phyloP scores from a whole-genome alignment of 352 stramenopile species.

The Phytophthora aleatoria region DNA sequence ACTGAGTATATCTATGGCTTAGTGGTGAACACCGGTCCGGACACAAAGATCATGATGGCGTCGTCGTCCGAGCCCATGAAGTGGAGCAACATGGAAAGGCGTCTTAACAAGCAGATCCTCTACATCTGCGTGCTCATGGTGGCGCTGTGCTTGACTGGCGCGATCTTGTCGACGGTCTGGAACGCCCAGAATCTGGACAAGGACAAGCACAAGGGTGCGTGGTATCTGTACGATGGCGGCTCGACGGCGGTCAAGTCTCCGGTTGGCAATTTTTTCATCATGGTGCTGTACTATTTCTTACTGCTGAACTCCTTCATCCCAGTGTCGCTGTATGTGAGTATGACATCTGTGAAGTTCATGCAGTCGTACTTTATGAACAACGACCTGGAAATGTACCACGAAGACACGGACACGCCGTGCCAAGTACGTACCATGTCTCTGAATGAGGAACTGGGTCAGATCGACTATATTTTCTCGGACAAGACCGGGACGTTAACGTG shows the following conservation, averaged over 20 bases:
- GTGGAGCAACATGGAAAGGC: slow-evolving; percentile 89
- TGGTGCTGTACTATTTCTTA: slow-evolving; percentile 94
- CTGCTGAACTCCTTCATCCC: slow-evolving; percentile 95
- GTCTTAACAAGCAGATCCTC: slow-evolving; percentile 81
- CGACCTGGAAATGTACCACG: slow-evolving; percentile 94
- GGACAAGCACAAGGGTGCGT: slow-evolving; percentile 43
- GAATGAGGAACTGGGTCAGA: slow-evolving; percentile 94
- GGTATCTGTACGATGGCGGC: slow-evolving; percentile 71
- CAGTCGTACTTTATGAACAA: slow-evolving; percentile 93
- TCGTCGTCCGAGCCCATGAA: slow-evolving; percentile 80
- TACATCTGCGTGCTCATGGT: slow-evolving; percentile 88
- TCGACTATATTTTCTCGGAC: slow-evolving; percentile 94
- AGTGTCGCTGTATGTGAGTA: slow-evolving; percentile 94
- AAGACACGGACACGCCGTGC: slow-evolving; percentile 92
- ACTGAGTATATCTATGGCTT: slow-evolving; percentile 92
- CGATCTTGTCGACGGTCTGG: slow-evolving; percentile 68
- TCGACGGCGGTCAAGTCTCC: slow-evolving; percentile 58
- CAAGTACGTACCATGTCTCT: slow-evolving; percentile 92
- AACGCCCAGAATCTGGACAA: slow-evolving; percentile 65
- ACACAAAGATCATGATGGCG: slow-evolving; percentile 92
- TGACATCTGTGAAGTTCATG: slow-evolving; percentile 94
- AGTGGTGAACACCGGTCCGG: slow-evolving; percentile 91
- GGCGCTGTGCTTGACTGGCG: slow-evolving; percentile 70
- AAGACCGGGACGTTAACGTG: slow-evolving; percentile 96
- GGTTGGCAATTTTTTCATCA: slow-evolving; percentile 86